phyloP scores from a whole-genome alignment of 1,139 yeast genomes.

The Yamadazyma blattariae region DNA sequence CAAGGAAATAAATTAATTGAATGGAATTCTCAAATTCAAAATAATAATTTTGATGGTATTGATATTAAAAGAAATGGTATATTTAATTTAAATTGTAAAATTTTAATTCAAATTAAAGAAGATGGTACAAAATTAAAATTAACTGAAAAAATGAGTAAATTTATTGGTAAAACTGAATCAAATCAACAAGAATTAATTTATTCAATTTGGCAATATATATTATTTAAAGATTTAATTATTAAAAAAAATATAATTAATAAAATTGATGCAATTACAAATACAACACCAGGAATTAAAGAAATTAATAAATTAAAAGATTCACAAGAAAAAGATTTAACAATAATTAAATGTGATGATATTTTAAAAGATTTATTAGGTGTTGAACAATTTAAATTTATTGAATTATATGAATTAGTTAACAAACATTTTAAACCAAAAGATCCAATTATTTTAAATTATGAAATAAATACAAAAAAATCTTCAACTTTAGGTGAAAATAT shows the following conservation, averaged over 20 bases:
- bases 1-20: slow-evolving; percentile 29
- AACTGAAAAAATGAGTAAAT: slow-evolving; percentile 57
- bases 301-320: slow-evolving; percentile 14
- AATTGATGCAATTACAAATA: slow-evolving; percentile 37
- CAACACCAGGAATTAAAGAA: slow-evolving; percentile 17
- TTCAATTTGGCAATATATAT: slow-evolving; percentile 84
- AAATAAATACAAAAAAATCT: slow-evolving; percentile 70
- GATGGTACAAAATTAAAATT: slow-evolving; percentile 66
- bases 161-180: slow-evolving; percentile 74
- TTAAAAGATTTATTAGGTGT: slow-evolving; percentile 56
- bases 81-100: slow-evolving; percentile 62
- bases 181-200: slow-evolving; percentile 87
- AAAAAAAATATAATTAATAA: slow-evolving; percentile 26
- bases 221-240: slow-evolving; percentile 66
- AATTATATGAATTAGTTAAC: slow-evolving; percentile 65
- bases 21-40: slow-evolving; percentile 28
- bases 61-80: slow-evolving; percentile 81
- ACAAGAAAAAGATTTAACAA: slow-evolving; percentile 33
- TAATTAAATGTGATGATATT: slow-evolving; percentile 66
- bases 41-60: slow-evolving; percentile 73
- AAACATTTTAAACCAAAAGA: slow-evolving; percentile 67
- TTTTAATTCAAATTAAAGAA: slow-evolving; percentile 72
- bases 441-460: slow-evolving; percentile 76
- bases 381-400: slow-evolving; percentile 61
- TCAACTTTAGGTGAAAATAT: slow-evolving; percentile 79